Percentiles rank a stretch among this genome's conserved stretches.
These are phyloP conservation scores for Pyracantha coccinea DNA, from an alignment of 331 rosid genomes.

Conservation along the genomic window DNA sequence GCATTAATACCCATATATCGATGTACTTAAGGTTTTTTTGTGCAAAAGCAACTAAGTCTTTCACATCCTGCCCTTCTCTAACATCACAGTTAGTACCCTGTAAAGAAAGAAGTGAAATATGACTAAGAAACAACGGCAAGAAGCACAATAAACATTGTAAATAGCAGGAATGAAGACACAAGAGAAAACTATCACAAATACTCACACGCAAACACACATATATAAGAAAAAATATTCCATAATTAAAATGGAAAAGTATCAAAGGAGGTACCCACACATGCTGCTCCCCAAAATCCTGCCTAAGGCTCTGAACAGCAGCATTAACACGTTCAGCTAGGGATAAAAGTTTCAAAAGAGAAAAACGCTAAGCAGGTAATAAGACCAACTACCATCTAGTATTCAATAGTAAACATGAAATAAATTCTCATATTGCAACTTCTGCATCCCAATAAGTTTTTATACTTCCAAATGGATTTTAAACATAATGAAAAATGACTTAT, in stretches of 20 bases:
- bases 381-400: conserved; percentile 4
- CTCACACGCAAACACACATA: not conserved
- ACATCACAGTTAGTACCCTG: conserved; percentile 93
- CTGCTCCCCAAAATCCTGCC: conserved; percentile 80
- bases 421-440: not conserved
- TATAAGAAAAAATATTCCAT: not conserved
- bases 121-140: not conserved
- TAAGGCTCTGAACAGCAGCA: conserved; percentile 47
- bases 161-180: not conserved
- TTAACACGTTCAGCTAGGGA: conserved; percentile 62
- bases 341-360: conserved; percentile 7
- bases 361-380: conserved; percentile 5
- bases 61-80: conserved; percentile 75
- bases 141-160: conserved; percentile 14
- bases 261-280: conserved; percentile 90
- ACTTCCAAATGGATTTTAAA: not conserved
- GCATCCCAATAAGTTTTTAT: not conserved
- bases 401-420: conserved; percentile 2
- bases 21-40: conserved; percentile 62
- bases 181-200: not conserved
- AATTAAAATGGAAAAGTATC: conserved; percentile 17
- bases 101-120: conserved; percentile 8
- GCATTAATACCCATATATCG: conserved; percentile 74
- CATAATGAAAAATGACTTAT: not conserved
- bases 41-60: conserved; percentile 66